Evolutionary conservation across 129 eudicot genomes (phyloP).

Genomic region (Centaurea solstitialis): DNA sequence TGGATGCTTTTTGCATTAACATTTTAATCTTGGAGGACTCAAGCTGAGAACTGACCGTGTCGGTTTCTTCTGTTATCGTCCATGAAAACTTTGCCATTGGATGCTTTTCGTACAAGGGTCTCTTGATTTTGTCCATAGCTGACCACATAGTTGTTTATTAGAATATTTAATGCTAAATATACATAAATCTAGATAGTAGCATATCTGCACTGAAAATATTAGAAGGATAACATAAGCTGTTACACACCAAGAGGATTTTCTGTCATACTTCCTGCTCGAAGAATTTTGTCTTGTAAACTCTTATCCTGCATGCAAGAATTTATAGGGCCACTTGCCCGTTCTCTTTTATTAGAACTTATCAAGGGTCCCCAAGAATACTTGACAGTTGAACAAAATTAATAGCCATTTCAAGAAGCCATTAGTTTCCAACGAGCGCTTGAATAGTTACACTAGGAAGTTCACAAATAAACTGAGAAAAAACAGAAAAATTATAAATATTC

Average conservation of each 20-base stretch:
- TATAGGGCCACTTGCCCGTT: slow-evolving; percentile 13
- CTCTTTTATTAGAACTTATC: slow-evolving; percentile 1
- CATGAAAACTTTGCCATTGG: slow-evolving; percentile 96
- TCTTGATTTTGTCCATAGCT: slow-evolving; percentile 83
- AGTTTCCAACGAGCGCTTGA: not conserved
- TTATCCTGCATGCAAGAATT: slow-evolving; percentile 58
- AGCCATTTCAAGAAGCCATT: not conserved
- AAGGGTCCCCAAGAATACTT: not conserved
- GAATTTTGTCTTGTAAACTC: slow-evolving; percentile 69
- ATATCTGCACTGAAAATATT: slow-evolving; percentile 8
- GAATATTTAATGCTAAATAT: slow-evolving; percentile 12
- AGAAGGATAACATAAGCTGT: not conserved
- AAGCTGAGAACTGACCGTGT: slow-evolving; percentile 62
- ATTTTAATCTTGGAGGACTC: not conserved
- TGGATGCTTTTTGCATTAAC: not conserved
- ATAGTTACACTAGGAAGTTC: not conserved
- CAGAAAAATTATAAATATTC: not conserved
- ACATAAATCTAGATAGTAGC: not conserved
- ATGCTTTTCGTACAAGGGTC: slow-evolving; percentile 87
- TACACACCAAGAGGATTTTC: slow-evolving; percentile 71
- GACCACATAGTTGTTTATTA: slow-evolving; percentile 27
- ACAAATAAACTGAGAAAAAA: not conserved
- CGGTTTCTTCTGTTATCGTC: slow-evolving; percentile 82
- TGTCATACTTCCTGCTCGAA: slow-evolving; percentile 60
- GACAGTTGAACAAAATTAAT: not conserved